Evolutionary conservation across 2,329 filamentous ascomycete genomes (phyloP), one percentile per base, ranked within the genome.

Genomic region (Incumbomyces lentus): DNA sequence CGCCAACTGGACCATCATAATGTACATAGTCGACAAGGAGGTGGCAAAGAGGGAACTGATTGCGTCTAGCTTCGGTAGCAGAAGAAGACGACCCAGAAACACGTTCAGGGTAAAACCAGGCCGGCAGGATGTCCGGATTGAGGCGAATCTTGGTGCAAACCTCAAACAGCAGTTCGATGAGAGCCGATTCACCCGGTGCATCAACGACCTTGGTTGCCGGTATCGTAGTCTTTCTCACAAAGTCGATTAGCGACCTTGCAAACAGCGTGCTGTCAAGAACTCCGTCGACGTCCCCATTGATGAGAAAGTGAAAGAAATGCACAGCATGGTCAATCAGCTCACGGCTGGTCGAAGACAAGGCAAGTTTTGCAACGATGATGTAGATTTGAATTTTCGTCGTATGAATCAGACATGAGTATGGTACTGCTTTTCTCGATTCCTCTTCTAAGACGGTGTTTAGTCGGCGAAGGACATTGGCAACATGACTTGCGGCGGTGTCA

Each of bases 11-110:
- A 35, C 92, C 92, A 61, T 95, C 90, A 55, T 94, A 84, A 60
- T 98, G 90, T 44, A 98, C 93, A 62, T 95, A 94, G 62, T 98
- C 89, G 61, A 98, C 86, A 54, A 98, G 72, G 34, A 96, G 77
- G 62, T 96, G 96, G 67, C 95, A 96, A 1, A 98, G 68, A 0
- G 92, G 92, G 55, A 98, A 98, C 60, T 96, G 90, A 55, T 88
- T 85, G 62, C 88, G 84, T 60, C 93, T 84, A 5, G 86, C 92
- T 41, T 83, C 79, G 2, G 88, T 89, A 1, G 85, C 84, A 22
- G 69, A 64, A 14, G 64, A 65, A 36, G 65, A 64, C 57, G 62
- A 58, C 3, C 60, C 59, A 14, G 65, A 58, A 2, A 63, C 60
- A 44, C 60, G 64, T 17, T 73, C 71, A 6, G 79, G 78, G 53